Percentiles rank a stretch among this genome's conserved stretches.
Evolutionary conservation across 2,329 filamentous ascomycete genomes (phyloP).

Genomic region (Ceratocystis lukuohia): DNA sequence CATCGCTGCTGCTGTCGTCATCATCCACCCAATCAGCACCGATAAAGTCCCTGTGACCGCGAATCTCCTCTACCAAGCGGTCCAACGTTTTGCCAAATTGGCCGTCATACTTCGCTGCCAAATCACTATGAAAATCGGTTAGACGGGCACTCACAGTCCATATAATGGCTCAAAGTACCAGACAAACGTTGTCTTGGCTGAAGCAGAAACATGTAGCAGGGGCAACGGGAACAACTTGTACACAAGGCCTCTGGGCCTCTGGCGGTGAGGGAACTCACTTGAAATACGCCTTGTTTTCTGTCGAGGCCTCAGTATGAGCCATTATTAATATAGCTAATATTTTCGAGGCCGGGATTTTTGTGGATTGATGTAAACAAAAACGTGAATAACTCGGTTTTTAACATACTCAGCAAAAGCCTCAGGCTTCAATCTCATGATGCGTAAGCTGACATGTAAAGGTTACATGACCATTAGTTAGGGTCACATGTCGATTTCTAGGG

Average conservation of each 20-base stretch:
- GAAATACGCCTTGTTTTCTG: slow-evolving; percentile 13
- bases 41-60: slow-evolving; percentile 44
- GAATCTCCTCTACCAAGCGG: slow-evolving; percentile 42
- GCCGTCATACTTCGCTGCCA: slow-evolving; percentile 12
- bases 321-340: neutral
- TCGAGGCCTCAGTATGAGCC: neutral
- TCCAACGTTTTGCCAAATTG: slow-evolving; percentile 34
- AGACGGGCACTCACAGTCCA: neutral
- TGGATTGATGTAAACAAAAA: no score
- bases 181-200: neutral
- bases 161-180: no score
- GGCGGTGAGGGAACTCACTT: slow-evolving; percentile 7
- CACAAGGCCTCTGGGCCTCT: neutral
- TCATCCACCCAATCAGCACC: slow-evolving; percentile 42
- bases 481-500: neutral
- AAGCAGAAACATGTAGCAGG: neutral
- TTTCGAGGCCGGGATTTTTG: neutral
- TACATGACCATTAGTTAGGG: neutral
- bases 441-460: no score
- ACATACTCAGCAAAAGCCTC: neutral
- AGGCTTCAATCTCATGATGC: neutral
- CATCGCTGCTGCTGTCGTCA: slow-evolving; percentile 28
- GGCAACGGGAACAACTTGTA: neutral
- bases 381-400: neutral
- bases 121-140: neutral